Conservation (phyloP, 1,284 basidiomycete species). For the Tremellales sp. region DNA sequence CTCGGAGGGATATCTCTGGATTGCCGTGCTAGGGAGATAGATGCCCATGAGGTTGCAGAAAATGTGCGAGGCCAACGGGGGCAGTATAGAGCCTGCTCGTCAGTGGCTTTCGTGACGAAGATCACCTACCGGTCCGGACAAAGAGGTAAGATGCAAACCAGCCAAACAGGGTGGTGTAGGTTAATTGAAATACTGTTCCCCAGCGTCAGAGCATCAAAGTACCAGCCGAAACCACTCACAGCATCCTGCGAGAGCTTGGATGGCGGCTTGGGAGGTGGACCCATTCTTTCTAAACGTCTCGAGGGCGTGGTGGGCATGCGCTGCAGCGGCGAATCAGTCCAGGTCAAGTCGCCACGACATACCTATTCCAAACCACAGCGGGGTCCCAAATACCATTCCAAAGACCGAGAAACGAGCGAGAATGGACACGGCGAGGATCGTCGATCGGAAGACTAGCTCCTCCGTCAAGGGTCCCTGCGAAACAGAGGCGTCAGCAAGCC, state of each 20-base stretch:
- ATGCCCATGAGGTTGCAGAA: constrained; percentile 92
- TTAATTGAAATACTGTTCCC: constrained; percentile 70
- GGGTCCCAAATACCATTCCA: constrained; percentile 71
- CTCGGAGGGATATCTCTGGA: constrained; percentile 31
- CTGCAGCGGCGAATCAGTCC: constrained; percentile 48
- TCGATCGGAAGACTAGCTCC: constrained; percentile 86
- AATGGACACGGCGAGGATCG: constrained; percentile 69
- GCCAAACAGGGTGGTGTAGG: constrained; percentile 88
- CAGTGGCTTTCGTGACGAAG: neutral
- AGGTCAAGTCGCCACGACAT: constrained; percentile 31
- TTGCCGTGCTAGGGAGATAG: constrained; percentile 36
- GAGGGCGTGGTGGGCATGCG: constrained; percentile 87
- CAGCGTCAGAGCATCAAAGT: constrained; percentile 4
- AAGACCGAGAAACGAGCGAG: constrained; percentile 59
- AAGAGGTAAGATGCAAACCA: constrained; percentile 83
- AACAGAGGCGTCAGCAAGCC: too few relatives aligned
- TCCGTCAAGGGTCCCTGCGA: constrained; percentile 81
- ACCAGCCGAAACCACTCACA: constrained; percentile 52
- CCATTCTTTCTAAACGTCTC: constrained; percentile 73
- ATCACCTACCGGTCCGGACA: constrained; percentile 64
- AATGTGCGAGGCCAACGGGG: constrained; percentile 69
- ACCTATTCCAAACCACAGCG: constrained; percentile 86
- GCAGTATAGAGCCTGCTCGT: constrained; percentile 44
- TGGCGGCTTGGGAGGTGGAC: constrained; percentile 58
- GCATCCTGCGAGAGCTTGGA: constrained; percentile 58